Percentiles rank a stretch among this genome's conserved stretches.
Conservation (phyloP, 805 yeast genomes). For the Danielia oregonensis region DNA sequence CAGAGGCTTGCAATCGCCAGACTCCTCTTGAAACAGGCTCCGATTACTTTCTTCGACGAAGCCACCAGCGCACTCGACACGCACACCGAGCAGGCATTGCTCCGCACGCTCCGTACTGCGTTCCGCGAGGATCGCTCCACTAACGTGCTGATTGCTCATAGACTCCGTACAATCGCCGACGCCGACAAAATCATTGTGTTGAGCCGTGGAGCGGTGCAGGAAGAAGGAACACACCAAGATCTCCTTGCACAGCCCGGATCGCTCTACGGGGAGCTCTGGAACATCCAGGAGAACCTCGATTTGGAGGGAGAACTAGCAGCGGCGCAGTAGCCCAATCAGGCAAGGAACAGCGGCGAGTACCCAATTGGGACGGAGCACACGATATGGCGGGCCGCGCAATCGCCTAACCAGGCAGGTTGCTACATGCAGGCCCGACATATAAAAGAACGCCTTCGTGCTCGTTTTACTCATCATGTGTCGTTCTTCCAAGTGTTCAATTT, state of each 20-base stretch:
- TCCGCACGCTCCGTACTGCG: constrained; percentile 67
- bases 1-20: constrained; percentile 94
- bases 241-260: constrained; percentile 54
- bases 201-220: constrained; percentile 72
- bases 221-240: constrained; percentile 78
- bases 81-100: constrained; percentile 84
- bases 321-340: neutral
- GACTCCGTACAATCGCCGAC: constrained; percentile 90
- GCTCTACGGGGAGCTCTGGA: constrained; percentile 81
- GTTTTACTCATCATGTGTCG: neutral
- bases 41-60: constrained; percentile 92
- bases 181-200: constrained; percentile 90
- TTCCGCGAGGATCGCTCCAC: constrained; percentile 60
- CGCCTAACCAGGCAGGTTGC: too few relatives aligned
- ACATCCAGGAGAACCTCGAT: constrained; percentile 80
- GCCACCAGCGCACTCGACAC: constrained; percentile 97
- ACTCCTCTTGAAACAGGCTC: constrained; percentile 77
- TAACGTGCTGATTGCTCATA: constrained; percentile 87
- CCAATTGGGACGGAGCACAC: neutral
- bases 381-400: too few relatives aligned
- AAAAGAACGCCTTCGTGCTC: neutral
- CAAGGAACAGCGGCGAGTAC: neutral
- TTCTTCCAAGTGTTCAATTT: neutral
- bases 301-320: constrained; percentile 29
- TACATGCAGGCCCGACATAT: neutral